These are phyloP conservation scores for Colletotrichum spinosum DNA, from an alignment of 2,329 filamentous ascomycete genomes.

Conservation along the genomic window DNA sequence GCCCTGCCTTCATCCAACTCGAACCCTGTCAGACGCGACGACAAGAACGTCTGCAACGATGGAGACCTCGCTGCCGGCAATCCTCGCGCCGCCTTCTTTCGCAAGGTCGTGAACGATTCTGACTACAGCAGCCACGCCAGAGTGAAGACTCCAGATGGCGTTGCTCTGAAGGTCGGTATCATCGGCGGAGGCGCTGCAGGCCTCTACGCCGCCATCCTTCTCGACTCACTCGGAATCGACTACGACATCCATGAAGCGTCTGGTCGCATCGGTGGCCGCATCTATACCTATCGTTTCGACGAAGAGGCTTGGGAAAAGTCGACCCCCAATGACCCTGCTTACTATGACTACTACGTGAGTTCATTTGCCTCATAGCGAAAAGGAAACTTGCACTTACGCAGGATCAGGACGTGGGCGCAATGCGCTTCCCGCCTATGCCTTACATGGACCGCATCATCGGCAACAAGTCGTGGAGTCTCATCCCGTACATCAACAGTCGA, in stretches of 20 bases:
- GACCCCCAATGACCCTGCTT: constrained; percentile 34
- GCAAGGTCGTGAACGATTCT: constrained; percentile 30
- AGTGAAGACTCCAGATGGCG: constrained; percentile 23
- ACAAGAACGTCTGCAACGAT: constrained; percentile 35
- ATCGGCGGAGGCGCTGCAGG: constrained; percentile 52
- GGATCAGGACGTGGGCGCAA: constrained; percentile 51
- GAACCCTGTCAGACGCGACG: constrained; percentile 3
- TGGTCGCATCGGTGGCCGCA: constrained; percentile 48
- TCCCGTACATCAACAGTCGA: constrained; percentile 40
- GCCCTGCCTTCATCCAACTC: constrained; percentile 26
- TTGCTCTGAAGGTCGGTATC: constrained; percentile 46
- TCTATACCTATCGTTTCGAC: constrained; percentile 50
- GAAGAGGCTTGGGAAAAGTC: constrained; percentile 39
- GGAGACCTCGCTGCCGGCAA: constrained; percentile 36
- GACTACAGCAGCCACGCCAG: constrained; percentile 37
- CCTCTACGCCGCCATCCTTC: constrained; percentile 48
- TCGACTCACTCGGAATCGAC: constrained; percentile 47
- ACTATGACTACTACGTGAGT: constrained; percentile 48
- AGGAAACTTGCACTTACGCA: neutral
- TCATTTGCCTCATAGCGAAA: no score
- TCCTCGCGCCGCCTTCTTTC: constrained; percentile 39
- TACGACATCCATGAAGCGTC: constrained; percentile 53
- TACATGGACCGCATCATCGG: constrained; percentile 44
- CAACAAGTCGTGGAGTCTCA: constrained; percentile 38
- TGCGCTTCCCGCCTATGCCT: constrained; percentile 52